Evolutionary conservation across 208 protist species (phyloP).

Genomic region (Crithidia bombi): DNA sequence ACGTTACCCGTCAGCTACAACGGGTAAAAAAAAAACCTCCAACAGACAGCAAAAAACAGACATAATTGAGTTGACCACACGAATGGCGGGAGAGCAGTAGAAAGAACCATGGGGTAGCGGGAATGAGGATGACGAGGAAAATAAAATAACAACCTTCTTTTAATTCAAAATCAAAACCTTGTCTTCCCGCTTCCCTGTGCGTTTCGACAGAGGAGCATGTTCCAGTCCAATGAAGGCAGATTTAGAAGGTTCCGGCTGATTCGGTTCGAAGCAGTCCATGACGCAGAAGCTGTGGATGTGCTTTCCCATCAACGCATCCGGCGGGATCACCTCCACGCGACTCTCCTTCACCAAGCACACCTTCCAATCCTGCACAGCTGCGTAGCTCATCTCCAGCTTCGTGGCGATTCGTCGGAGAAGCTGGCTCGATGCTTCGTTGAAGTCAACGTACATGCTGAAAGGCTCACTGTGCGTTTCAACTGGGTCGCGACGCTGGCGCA

Average conservation of each 20-base stretch:
- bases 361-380: slow-evolving; percentile 85
- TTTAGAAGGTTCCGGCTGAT: slow-evolving; percentile 65
- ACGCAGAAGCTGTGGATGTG: slow-evolving; percentile 67
- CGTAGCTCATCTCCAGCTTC: slow-evolving; percentile 75
- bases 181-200: slow-evolving; percentile 56
- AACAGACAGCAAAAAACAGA: slow-evolving; percentile 6
- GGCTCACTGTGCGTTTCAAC: slow-evolving; percentile 87
- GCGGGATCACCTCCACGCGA: slow-evolving; percentile 61
- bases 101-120: no score
- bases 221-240: slow-evolving; percentile 88
- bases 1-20: no score
- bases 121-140: not conserved
- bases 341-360: slow-evolving; percentile 80
- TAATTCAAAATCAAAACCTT: slow-evolving; percentile 85
- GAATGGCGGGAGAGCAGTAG: no score
- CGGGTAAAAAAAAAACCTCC: slow-evolving; percentile 4
- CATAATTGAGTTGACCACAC: no score
- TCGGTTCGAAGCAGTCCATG: slow-evolving; percentile 56
- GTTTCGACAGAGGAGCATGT: slow-evolving; percentile 71
- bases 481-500: slow-evolving; percentile 59
- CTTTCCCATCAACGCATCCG: slow-evolving; percentile 62
- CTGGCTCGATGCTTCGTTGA: slow-evolving; percentile 56
- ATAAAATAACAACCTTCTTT: not conserved
- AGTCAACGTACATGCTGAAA: slow-evolving; percentile 79
- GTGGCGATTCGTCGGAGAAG: slow-evolving; percentile 70